phyloP scores from a whole-genome alignment of 2,329 filamentous ascomycete species.

The Fusarium nodosum region DNA sequence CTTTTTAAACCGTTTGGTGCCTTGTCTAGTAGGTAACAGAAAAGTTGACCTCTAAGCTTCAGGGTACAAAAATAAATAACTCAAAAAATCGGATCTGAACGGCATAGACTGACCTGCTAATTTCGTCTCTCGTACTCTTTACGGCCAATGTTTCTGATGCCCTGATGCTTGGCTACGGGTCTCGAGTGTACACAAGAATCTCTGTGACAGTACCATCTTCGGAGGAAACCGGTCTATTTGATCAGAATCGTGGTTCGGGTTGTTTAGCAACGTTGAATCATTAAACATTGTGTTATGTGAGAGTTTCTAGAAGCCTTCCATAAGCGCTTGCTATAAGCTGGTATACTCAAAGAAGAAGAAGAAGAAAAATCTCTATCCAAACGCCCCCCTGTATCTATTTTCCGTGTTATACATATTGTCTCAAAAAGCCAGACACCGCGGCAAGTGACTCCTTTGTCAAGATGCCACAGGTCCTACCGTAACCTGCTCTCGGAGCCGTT shows the following conservation, averaged over 20 bases:
- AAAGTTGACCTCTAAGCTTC: no score
- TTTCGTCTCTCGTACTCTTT: no score
- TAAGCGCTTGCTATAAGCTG: constrained; percentile 8
- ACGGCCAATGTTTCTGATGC: no score
- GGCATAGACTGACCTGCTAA: no score
- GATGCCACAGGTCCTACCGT: constrained; percentile 64
- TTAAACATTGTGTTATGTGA: constrained; percentile 12
- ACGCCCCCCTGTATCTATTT: constrained; percentile 22
- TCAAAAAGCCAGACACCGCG: constrained; percentile 14
- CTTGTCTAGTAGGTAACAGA: neutral
- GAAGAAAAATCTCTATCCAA: constrained; percentile 3
- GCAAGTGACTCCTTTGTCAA: constrained; percentile 35
- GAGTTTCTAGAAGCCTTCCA: constrained; percentile 29
- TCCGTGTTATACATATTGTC: constrained; percentile 35
- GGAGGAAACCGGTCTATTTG: constrained; percentile 19
- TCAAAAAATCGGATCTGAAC: no score
- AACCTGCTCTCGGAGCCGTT: constrained; percentile 65
- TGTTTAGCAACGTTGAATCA: constrained; percentile 8
- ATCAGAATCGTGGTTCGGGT: constrained; percentile 20
- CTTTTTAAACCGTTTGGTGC: constrained; percentile 12
- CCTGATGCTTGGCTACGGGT: constrained; percentile 6
- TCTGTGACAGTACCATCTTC: constrained; percentile 20
- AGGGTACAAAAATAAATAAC: no score
- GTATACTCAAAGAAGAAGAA: neutral
- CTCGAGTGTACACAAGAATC: constrained; percentile 11